Evolutionary conservation across 2,329 filamentous ascomycete genomes (phyloP).

Genomic region (Corynespora cassiicola): DNA sequence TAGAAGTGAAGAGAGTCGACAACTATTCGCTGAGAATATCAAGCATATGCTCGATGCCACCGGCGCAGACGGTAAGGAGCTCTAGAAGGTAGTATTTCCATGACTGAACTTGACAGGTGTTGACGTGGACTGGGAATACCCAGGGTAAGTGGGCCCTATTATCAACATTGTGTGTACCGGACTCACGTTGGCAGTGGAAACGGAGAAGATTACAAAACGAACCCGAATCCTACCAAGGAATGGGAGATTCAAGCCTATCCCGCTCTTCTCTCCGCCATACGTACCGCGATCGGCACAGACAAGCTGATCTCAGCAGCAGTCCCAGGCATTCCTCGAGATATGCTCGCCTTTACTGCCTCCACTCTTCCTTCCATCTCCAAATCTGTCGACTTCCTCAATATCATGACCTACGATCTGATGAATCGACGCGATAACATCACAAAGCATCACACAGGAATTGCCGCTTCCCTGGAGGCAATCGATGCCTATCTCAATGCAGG

Average conservation of each 20-base stretch:
- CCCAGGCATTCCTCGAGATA: constrained; percentile 67
- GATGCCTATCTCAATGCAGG: constrained; percentile 66
- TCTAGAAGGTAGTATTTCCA: no score
- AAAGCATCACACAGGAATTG: constrained; percentile 68
- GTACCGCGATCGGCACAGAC: constrained; percentile 60
- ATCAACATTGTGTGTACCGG: background rate
- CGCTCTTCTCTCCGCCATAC: constrained; percentile 66
- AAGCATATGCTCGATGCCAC: constrained; percentile 63
- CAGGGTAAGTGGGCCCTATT: constrained; percentile 31
- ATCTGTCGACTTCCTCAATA: constrained; percentile 70
- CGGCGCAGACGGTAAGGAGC: constrained; percentile 67
- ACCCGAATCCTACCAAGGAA: constrained; percentile 64
- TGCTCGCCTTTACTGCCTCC: constrained; percentile 68
- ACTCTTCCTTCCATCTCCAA: constrained; percentile 64
- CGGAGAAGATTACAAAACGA: constrained; percentile 69
- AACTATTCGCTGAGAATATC: constrained; percentile 68
- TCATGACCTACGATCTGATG: constrained; percentile 77
- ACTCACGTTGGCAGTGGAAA: constrained; percentile 60
- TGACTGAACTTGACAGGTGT: constrained; percentile 19
- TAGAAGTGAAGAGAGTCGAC: constrained; percentile 55
- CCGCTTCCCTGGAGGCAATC: constrained; percentile 61
- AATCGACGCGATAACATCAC: constrained; percentile 70
- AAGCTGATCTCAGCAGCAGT: constrained; percentile 72
- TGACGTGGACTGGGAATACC: constrained; percentile 73
- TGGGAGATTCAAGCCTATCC: constrained; percentile 69